A percentile compares a stretch with the other conserved stretches of the same genome.
These are phyloP conservation scores for Seiridium unicorne DNA, from an alignment of 2,329 filamentous ascomycete species.

Conservation along the genomic window DNA sequence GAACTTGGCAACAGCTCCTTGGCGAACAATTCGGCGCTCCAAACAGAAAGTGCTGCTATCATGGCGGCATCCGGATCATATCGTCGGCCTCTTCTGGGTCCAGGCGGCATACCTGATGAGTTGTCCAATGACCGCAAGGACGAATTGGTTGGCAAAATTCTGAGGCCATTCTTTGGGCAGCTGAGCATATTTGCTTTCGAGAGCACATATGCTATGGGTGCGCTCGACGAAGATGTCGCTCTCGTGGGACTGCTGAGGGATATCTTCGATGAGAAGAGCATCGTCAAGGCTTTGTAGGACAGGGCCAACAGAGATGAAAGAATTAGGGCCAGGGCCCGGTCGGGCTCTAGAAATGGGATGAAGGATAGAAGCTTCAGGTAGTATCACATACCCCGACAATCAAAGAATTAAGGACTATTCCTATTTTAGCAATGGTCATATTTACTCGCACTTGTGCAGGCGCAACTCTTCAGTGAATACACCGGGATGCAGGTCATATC, in stretches of 20 bases:
- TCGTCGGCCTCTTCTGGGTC: slow-evolving; percentile 49
- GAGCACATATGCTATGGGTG: slow-evolving; percentile 82
- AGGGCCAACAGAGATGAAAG: background rate
- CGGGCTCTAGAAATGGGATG: background rate
- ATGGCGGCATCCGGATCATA: slow-evolving; percentile 14
- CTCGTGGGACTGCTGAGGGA: slow-evolving; percentile 65
- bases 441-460: too few species aligned
- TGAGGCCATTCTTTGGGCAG: slow-evolving; percentile 87
- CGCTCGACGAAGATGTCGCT: slow-evolving; percentile 64
- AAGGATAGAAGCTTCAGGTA: background rate
- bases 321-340: background rate
- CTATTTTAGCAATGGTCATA: too few species aligned
- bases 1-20: slow-evolving; percentile 48
- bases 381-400: too few species aligned
- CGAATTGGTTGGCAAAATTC: slow-evolving; percentile 71
- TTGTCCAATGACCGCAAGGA: slow-evolving; percentile 59
- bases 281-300: slow-evolving; percentile 56
- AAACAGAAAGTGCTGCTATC: slow-evolving; percentile 13
- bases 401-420: too few species aligned
- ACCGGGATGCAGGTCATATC: too few species aligned
- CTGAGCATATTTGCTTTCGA: slow-evolving; percentile 94
- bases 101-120: slow-evolving; percentile 54
- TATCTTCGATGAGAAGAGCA: slow-evolving; percentile 75
- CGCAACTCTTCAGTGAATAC: too few species aligned
- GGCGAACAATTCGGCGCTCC: slow-evolving; percentile 21